Conservation (phyloP, 305 asterid species). For the Caryopteris hybrid region DNA sequence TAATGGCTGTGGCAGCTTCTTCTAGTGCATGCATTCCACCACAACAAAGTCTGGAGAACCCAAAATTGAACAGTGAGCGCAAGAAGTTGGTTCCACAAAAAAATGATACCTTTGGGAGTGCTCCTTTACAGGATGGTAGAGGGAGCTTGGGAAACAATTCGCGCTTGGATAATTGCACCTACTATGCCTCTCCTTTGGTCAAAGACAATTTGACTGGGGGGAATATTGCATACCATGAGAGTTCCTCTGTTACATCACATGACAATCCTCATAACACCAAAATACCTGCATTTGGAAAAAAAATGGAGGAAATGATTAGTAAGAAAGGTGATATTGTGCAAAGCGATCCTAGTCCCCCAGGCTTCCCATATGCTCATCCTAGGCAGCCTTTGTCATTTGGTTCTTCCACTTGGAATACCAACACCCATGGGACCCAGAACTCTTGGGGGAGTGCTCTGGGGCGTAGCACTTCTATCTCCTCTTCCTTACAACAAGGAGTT, state of each 20-base stretch:
- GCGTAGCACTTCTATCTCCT: conserved; percentile 33
- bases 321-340: conserved; percentile 22
- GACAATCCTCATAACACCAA: conserved; percentile 27
- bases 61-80: conserved; percentile 31
- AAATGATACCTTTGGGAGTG: conserved; percentile 22
- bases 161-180: conserved; percentile 24
- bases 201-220: conserved; percentile 28
- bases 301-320: conserved; percentile 24
- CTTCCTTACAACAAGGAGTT: conserved; percentile 35
- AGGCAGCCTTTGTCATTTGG: conserved; percentile 37
- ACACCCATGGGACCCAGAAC: conserved; percentile 29
- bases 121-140: conserved; percentile 16
- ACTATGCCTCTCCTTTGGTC: conserved; percentile 31
- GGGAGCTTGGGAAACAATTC: conserved; percentile 27
- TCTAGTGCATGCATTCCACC: conserved; percentile 32
- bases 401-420: conserved; percentile 38
- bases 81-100: conserved; percentile 17
- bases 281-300: conserved; percentile 25
- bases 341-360: conserved; percentile 24
- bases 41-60: conserved; percentile 36
- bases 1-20: conserved; percentile 45
- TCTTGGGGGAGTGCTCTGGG: conserved; percentile 31
- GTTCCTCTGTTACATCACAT: conserved; percentile 22
- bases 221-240: conserved; percentile 24
- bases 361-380: conserved; percentile 27